Evolutionary conservation across 345 rosid genomes (phyloP).

Genomic region (Jatropha curcas): DNA sequence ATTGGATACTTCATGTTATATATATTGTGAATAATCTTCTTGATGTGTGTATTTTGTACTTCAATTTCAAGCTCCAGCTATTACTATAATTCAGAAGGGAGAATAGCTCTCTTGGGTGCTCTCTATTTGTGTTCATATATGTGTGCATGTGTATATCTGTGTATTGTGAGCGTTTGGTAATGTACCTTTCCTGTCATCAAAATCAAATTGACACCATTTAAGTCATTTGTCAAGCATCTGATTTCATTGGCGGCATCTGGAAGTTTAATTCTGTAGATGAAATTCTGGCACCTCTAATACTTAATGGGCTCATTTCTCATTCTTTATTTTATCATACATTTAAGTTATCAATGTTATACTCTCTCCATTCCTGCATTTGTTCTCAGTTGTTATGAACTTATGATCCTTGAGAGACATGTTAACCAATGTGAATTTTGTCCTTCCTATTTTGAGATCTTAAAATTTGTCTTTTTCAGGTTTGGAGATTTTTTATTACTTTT

Average conservation of each 20-base stretch:
- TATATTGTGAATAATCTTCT: neutral
- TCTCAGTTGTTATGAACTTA: slow-evolving; percentile 5
- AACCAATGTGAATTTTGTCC: neutral
- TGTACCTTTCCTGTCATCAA: neutral
- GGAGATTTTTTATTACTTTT: slow-evolving; percentile 87
- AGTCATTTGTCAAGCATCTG: neutral
- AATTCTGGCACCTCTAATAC: neutral
- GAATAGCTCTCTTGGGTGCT: neutral
- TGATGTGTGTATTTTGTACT: neutral
- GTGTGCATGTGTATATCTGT: neutral
- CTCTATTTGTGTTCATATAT: neutral
- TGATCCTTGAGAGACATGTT: slow-evolving; percentile 7
- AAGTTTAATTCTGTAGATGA: neutral
- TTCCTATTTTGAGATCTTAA: slow-evolving; percentile 21
- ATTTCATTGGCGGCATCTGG: neutral
- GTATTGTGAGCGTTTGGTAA: neutral
- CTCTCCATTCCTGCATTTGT: slow-evolving; percentile 11
- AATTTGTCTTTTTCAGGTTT: slow-evolving; percentile 62
- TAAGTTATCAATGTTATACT: neutral
- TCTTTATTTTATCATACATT: neutral
- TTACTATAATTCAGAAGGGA: neutral
- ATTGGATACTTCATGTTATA: neutral
- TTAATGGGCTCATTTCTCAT: neutral
- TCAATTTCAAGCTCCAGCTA: neutral
- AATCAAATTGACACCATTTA: neutral